Evolutionary conservation across 225 moss, liverwort and hornwort species (phyloP), one percentile per base, ranked within the genome.

Genomic region (Sphagnum tenellum): DNA sequence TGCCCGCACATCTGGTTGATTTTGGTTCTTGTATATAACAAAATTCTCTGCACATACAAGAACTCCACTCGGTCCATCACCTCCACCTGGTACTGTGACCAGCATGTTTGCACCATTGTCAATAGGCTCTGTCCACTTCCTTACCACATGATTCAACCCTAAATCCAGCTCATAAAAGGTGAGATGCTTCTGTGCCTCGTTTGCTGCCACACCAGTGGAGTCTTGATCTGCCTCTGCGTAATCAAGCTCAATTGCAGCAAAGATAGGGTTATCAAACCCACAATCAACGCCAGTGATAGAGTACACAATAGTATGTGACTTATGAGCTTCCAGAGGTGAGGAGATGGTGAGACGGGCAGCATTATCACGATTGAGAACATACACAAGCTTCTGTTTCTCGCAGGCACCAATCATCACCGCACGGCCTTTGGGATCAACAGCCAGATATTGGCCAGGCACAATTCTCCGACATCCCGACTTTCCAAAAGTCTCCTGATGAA

Each of bases 321-420:
- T 98, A 57, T 98, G 96, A 57, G 96, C 96, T 70, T 98, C 98
- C 69, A 79, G 67, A 60, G 74, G 75, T 50, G 74, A 95, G 59
- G 94, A 98, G 70, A 98, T 98, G 0, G 98, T 98, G 0, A 98
- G 86, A 12, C 98, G 76, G 59, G 98, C 98, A 44, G 98, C 90
- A 76, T 98, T 98, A 71, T 98, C 98, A 8, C 98, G 78, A 61
- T 98, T 98, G 3, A 98, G 70, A 55, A 98, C 98, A 55, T 98
- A 98, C 60, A 98, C 98, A 8, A 98, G 90, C 86, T 98, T 98
- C 79, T 98, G 98, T 89, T 98, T 98, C 71, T 98, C 98, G 65
- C 89, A 82, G 61, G 98, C 98, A 62, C 90, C 98, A 9, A 98
- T 86, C 98, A 98, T 90, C 8, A 93, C 98, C 8, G 98, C 98